Base-by-base conservation (phyloP, 2,329 filamentous ascomycete species). In the Pleoardoris graminearum region DNA sequence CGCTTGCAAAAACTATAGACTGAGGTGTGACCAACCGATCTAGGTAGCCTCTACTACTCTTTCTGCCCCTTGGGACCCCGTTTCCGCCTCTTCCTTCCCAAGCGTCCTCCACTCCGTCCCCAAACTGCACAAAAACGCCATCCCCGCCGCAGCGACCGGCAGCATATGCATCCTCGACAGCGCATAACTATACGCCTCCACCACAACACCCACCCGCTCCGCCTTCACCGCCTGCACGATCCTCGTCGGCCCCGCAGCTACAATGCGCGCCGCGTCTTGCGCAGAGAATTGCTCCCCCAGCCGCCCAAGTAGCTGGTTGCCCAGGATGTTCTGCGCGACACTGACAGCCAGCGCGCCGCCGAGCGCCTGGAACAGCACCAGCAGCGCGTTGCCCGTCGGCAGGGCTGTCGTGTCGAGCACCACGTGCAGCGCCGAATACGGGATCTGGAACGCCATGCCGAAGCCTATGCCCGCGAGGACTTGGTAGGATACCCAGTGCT, bases 301-400 rank as follows among this genome's bases (percentile, higher is more conserved):
- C n/a, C 25, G 25, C 25, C 25, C 5, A 27, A 27, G 6, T 27
- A 27, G n/a, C n/a, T n/a, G n/a, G n/a, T 27, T 27, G 25, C 5
- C 10, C 6, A 90, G 89, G 38, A 88, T 79, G n/a, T 85, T 83
- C 68, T 90, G 84, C 0, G 82, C 82, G 7, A 88, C 82, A 7
- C 82, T 80, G 42, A 89, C 81, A 59, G 83, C 83, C 17, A 90
- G 70, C 2, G 87, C 84, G 3, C 85, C 86, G 30, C 86, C 85
- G 3, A 89, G 77, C 1, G 79, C 78, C 63, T 88, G 84, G 73
- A 83, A 85, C 71, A 89, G 87, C 53, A 80, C 73, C 21, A 76
- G 58, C 30, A 73, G 66, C 1, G 75, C 72, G n/a, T 74, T 75
- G 8, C 72, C 77, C 0, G 74, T 75, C 0, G 77, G 72, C 51